These are phyloP conservation scores for Alternaria sp. DNA, from an alignment of 2,329 filamentous ascomycete genomes.

Conservation along the genomic window DNA sequence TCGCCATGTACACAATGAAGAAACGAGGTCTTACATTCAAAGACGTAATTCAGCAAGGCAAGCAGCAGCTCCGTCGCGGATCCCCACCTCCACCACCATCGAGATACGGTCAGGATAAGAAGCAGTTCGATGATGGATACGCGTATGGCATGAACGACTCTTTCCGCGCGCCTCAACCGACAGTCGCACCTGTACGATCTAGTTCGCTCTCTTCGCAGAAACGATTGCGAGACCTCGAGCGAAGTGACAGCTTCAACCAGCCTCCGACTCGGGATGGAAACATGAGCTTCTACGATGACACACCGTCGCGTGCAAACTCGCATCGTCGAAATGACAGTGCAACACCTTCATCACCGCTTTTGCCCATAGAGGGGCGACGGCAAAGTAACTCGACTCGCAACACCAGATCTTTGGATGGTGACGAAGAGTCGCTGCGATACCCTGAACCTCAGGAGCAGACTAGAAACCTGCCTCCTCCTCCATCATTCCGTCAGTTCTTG, in stretches of 20 bases:
- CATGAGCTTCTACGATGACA: conserved; percentile 36
- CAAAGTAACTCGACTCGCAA: conserved; percentile 41
- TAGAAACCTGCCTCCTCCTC: conserved; percentile 37
- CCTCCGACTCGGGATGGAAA: conserved; percentile 12
- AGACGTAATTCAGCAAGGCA: conserved; percentile 35
- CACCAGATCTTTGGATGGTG: conserved; percentile 35
- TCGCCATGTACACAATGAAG: conserved; percentile 47
- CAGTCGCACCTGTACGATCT: conserved; percentile 29
- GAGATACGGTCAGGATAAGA: conserved; percentile 36
- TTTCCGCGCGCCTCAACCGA: conserved; percentile 34
- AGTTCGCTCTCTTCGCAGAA: conserved; percentile 37
- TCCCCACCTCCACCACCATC: conserved; percentile 27
- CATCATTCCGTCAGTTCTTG: conserved; percentile 48
- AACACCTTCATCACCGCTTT: conserved; percentile 41
- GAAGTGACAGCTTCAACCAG: conserved; percentile 40
- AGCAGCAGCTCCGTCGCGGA: conserved; percentile 29
- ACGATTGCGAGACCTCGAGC: conserved; percentile 34
- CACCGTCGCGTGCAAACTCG: conserved; percentile 32
- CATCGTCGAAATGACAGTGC: conserved; percentile 38
- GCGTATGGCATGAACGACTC: conserved; percentile 30
- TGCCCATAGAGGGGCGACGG: conserved; percentile 35
- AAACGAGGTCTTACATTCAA: conserved; percentile 44
- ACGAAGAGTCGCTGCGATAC: conserved; percentile 33
- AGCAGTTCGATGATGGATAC: conserved; percentile 33
- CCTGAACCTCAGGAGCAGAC: conserved; percentile 23